These are phyloP conservation scores for Hymenoscyphus fructigenus DNA, from an alignment of 2,329 filamentous ascomycete species.

Conservation along the genomic window DNA sequence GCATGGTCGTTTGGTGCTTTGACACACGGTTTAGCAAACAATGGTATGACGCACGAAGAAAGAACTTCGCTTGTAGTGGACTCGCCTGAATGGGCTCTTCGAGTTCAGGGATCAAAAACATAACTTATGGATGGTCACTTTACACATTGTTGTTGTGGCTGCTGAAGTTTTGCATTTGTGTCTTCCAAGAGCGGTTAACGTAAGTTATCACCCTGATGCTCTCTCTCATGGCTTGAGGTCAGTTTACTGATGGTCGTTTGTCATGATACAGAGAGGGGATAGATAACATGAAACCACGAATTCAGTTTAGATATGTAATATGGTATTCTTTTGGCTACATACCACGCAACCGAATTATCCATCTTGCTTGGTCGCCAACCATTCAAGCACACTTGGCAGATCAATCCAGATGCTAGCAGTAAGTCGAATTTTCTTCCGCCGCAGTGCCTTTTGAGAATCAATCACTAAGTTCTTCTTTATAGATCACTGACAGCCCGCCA, in stretches of 20 bases:
- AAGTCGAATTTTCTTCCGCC: conserved; percentile 5
- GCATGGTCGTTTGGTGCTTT: conserved; percentile 49
- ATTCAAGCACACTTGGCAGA: conserved; percentile 56
- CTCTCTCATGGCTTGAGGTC: no score
- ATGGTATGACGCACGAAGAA: conserved; percentile 53
- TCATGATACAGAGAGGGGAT: conserved; percentile 29
- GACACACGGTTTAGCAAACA: conserved; percentile 52
- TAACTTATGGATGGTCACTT: conserved; percentile 54
- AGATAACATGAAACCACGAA: conserved; percentile 43
- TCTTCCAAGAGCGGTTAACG: conserved; percentile 56
- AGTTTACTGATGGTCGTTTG: background rate
- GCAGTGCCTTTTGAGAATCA: no score
- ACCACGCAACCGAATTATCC: conserved; percentile 48
- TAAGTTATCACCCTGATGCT: conserved; percentile 34
- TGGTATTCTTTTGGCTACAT: conserved; percentile 47
- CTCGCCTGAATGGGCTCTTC: conserved; percentile 46
- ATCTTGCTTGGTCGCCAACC: conserved; percentile 54
- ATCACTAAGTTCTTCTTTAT: background rate
- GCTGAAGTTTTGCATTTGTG: conserved; percentile 54
- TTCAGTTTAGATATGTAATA: conserved; percentile 54
- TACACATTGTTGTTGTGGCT: conserved; percentile 54
- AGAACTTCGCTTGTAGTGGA: conserved; percentile 44
- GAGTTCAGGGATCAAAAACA: conserved; percentile 54
- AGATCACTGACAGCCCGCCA: conserved; percentile 51
- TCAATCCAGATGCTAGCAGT: conserved; percentile 56